A percentile compares a stretch with the other conserved stretches of the same genome.
Evolutionary conservation across 352 stramenopile genomes (phyloP).

Genomic region (Blastocystis sp.): DNA sequence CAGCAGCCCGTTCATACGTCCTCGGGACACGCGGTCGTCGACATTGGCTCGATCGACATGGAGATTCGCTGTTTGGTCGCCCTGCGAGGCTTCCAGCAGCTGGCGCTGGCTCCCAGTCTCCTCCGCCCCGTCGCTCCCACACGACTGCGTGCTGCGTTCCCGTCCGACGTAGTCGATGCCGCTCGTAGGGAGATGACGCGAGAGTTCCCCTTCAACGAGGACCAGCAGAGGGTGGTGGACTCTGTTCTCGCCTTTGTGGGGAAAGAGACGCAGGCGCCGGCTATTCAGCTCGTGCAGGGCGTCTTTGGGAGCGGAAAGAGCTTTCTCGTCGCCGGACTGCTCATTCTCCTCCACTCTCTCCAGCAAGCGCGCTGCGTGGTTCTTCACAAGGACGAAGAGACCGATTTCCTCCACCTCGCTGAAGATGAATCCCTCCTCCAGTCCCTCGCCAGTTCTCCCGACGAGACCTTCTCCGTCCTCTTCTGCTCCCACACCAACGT

Average conservation of each 20-base stretch:
- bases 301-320: conserved; percentile 33
- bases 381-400: neutral
- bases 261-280: neutral
- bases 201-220: neutral
- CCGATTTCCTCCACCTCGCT: neutral
- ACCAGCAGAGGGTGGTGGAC: neutral
- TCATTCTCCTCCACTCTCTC: conserved; percentile 28
- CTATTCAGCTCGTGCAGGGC: conserved; percentile 6
- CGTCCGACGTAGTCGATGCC: neutral
- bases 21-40: neutral
- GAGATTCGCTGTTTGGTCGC: neutral
- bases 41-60: conserved; percentile 18
- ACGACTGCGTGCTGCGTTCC: neutral
- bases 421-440: neutral
- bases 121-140: neutral
- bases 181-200: neutral
- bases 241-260: neutral
- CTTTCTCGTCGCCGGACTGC: neutral
- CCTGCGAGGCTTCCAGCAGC: neutral
- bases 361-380: neutral
- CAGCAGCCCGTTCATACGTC: too few relatives aligned
- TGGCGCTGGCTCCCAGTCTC: neutral
- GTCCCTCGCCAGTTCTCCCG: too few relatives aligned
- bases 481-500: conserved; percentile 42
- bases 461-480: neutral